phyloP scores from a whole-genome alignment of 1,284 basidiomycete species.

The Ustilago cynodontis region DNA sequence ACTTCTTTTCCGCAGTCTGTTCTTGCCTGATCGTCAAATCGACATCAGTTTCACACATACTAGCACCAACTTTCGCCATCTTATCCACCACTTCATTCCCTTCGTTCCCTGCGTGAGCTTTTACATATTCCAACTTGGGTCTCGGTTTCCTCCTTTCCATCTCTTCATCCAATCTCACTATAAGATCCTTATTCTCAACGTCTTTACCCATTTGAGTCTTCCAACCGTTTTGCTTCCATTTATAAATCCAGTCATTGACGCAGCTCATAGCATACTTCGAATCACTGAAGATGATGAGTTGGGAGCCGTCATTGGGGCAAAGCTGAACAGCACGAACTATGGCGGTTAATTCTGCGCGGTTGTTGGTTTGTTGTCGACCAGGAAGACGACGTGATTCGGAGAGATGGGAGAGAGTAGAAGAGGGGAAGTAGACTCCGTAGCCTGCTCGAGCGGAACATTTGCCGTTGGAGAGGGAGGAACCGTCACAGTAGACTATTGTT shows the following conservation, averaged over 20 bases:
- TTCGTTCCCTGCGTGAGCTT: constrained; percentile 78
- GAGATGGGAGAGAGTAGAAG: constrained; percentile 70
- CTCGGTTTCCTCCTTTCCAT: constrained; percentile 16
- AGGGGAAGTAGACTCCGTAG: constrained; percentile 64
- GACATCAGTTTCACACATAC: not conserved
- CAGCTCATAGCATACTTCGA: constrained; percentile 69
- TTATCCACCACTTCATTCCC: constrained; percentile 84
- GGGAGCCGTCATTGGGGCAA: constrained; percentile 73
- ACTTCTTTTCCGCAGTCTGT: too few species aligned
- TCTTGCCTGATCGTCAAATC: not conserved
- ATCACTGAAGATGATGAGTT: constrained; percentile 78
- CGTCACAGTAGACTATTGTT: constrained; percentile 79
- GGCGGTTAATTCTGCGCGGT: constrained; percentile 85
- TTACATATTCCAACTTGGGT: constrained; percentile 76
- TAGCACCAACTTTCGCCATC: constrained; percentile 48
- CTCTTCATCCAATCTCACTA: constrained; percentile 74
- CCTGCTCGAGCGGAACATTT: constrained; percentile 53
- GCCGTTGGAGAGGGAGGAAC: constrained; percentile 85
- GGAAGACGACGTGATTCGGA: constrained; percentile 83
- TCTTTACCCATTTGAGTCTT: constrained; percentile 72
- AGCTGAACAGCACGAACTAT: constrained; percentile 80
- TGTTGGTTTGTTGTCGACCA: constrained; percentile 83
- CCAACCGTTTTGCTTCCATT: constrained; percentile 76
- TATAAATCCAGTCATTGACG: constrained; percentile 76
- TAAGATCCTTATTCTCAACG: constrained; percentile 78